Conservation (phyloP, 2,329 filamentous ascomycete genomes). For the Plectosphaerella plurivora region DNA sequence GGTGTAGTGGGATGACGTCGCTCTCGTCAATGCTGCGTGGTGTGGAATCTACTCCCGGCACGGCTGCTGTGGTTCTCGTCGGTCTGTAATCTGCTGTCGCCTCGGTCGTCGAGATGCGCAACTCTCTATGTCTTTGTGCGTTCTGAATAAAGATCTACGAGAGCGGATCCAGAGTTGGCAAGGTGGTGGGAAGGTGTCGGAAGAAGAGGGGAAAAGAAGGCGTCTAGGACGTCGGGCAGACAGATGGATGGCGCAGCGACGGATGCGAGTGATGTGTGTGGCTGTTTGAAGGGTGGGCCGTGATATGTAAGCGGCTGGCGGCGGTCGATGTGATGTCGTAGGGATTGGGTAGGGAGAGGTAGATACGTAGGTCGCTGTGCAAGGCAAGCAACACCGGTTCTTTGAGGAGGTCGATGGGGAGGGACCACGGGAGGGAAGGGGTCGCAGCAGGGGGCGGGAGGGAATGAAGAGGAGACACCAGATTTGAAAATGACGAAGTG, state of each 20-base stretch:
- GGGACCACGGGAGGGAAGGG: not conserved
- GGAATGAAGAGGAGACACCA: not conserved
- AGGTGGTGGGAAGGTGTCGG: not conserved
- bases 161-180: not conserved
- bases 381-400: not conserved
- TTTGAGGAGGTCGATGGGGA: not conserved
- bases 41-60: not conserved
- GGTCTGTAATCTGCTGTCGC: no score
- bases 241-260: not conserved
- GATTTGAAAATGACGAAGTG: not conserved
- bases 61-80: not conserved
- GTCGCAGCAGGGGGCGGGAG: not conserved
- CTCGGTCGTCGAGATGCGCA: no score
- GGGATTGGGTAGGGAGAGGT: not conserved
- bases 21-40: not conserved
- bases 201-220: not conserved
- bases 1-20: not conserved
- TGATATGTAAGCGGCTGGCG: not conserved
- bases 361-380: not conserved
- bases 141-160: not conserved
- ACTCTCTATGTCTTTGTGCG: no score
- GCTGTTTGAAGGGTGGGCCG: not conserved
- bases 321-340: not conserved
- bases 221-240: not conserved
- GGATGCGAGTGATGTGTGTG: not conserved